A percentile compares a stretch with the other conserved stretches of the same genome.
These are phyloP conservation scores for Hymenoscyphus fraxineus DNA, from an alignment of 2,329 filamentous ascomycete genomes.

Conservation along the genomic window DNA sequence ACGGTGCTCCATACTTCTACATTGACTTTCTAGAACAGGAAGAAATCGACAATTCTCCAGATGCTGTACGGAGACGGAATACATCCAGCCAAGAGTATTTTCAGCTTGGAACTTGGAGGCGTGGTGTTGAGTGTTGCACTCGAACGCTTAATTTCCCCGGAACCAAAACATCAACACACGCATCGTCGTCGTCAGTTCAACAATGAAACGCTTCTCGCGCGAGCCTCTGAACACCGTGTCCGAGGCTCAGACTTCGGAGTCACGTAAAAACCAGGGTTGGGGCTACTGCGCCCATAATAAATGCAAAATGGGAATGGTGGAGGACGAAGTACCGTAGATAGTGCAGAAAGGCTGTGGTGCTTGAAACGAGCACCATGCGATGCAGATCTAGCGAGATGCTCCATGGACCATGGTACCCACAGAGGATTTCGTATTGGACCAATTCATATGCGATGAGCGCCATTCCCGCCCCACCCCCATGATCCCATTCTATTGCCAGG, in stretches of 20 bases:
- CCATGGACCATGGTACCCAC: not conserved
- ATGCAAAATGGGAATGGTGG: no score
- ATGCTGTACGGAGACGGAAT: no score
- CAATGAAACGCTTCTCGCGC: not conserved
- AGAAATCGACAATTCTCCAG: no score
- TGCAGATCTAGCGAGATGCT: not conserved
- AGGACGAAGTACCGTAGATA: not conserved
- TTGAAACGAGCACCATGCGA: slow-evolving; percentile 2
- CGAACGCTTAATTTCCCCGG: not conserved
- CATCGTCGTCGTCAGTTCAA: not conserved
- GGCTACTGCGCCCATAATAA: no score
- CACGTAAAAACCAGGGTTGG: no score
- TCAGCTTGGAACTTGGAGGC: not conserved
- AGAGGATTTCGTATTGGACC: not conserved
- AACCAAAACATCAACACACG: not conserved
- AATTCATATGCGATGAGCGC: not conserved
- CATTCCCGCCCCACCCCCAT: not conserved
- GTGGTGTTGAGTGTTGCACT: not conserved
- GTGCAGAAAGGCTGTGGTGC: not conserved
- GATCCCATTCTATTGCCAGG: not conserved
- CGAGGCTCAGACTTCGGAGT: not conserved
- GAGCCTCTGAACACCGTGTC: not conserved
- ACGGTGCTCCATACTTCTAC: no score
- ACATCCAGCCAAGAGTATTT: not conserved
- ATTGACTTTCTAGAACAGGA: no score